Evolutionary conservation across 208 protist genomes (phyloP).

Genomic region (Trypanosoma grayi): DNA sequence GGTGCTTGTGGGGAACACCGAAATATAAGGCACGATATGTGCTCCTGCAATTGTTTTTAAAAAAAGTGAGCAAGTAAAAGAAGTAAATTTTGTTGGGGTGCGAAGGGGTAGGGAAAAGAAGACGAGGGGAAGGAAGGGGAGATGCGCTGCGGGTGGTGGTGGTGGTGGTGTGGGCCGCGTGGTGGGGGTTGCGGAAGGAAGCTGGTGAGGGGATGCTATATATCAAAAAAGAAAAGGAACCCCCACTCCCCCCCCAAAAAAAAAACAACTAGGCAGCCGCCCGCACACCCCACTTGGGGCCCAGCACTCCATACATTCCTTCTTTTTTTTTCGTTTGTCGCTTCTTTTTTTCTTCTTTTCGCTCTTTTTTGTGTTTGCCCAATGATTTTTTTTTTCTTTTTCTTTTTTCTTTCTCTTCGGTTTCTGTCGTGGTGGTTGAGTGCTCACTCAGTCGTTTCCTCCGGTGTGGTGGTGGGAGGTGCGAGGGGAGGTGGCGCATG

Average conservation of each 20-base stretch:
- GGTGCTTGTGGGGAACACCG: neutral
- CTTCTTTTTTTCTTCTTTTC: neutral
- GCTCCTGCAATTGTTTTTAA: no score
- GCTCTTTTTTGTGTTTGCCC: constrained; percentile 9
- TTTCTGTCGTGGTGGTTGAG: constrained; percentile 4
- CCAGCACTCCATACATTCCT: no score
- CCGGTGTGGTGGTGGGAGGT: neutral
- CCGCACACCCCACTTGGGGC: no score
- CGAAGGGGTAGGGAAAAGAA: constrained; percentile 1
- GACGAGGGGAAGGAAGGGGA: no score
- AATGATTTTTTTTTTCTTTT: neutral
- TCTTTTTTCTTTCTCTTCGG: constrained; percentile 10
- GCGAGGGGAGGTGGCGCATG: no score
- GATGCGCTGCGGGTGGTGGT: no score
- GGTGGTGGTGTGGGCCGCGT: no score
- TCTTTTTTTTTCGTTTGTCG: neutral
- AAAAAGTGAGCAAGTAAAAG: neutral
- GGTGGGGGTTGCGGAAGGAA: no score
- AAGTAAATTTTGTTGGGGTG: neutral
- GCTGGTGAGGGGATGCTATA: no score
- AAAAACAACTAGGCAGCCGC: no score
- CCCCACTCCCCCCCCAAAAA: neutral
- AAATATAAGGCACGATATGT: neutral
- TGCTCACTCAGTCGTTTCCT: no score
- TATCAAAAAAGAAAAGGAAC: no score